Conservation (phyloP, 805 yeast genomes). For the Komagataella populi region DNA sequence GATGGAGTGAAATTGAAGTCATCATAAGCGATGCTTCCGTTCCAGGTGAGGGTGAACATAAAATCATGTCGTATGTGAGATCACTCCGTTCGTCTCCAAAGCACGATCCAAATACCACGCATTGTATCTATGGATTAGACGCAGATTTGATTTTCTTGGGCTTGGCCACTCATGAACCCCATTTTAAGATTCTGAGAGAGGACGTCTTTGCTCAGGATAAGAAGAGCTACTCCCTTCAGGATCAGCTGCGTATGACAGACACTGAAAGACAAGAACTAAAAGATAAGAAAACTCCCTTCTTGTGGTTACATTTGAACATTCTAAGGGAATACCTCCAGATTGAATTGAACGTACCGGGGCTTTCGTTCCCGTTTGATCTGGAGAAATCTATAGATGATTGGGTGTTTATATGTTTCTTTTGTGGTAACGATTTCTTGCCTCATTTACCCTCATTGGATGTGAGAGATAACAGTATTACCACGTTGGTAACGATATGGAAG, state of each 20-base stretch:
- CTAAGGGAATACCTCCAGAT: constrained; percentile 78
- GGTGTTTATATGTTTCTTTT: constrained; percentile 97
- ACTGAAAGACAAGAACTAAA: constrained; percentile 33
- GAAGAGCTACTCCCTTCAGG: constrained; percentile 28
- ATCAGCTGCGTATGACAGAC: constrained; percentile 44
- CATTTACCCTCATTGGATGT: constrained; percentile 92
- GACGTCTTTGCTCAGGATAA: constrained; percentile 84
- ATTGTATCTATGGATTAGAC: constrained; percentile 93
- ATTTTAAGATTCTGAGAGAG: constrained; percentile 85
- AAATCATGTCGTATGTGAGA: constrained; percentile 90
- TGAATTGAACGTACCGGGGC: constrained; percentile 60
- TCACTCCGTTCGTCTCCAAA: constrained; percentile 78
- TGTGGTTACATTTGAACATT: constrained; percentile 86
- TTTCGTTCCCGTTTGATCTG: constrained; percentile 67
- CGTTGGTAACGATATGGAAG: constrained; percentile 76
- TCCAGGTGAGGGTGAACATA: constrained; percentile 99
- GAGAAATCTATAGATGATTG: constrained; percentile 98
- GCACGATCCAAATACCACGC: constrained; percentile 88
- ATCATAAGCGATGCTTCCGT: constrained; percentile 92
- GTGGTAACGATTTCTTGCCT: constrained; percentile 97
- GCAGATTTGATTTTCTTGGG: constrained; percentile 96
- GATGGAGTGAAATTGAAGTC: constrained; percentile 83
- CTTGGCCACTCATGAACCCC: constrained; percentile 96
- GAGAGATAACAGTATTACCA: constrained; percentile 86
- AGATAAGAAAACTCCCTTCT: constrained; percentile 51